Evolutionary conservation across 306 rosid species (phyloP).

Genomic region (Prunus davidiana): DNA sequence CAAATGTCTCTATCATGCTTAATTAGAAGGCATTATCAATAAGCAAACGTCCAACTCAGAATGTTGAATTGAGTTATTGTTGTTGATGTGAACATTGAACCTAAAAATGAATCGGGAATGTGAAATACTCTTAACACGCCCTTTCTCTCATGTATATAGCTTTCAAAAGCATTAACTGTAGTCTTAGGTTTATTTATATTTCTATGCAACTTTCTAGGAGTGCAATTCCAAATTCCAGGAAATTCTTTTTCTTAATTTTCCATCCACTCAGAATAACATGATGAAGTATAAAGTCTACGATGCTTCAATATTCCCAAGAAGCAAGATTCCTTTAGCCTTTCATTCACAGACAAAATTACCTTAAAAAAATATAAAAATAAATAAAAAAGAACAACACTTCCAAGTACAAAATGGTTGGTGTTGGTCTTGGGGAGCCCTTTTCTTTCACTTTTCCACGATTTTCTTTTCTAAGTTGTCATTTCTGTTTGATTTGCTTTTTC

Average conservation of each 20-base stretch:
- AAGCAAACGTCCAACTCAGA: no score
- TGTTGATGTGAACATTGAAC: no score
- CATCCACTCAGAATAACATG: neutral
- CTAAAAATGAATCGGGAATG: neutral
- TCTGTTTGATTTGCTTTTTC: constrained; percentile 9
- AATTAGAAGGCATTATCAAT: no score
- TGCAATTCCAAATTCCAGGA: neutral
- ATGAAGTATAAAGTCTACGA: neutral
- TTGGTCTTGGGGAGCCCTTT: constrained; percentile 5
- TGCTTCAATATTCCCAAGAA: neutral
- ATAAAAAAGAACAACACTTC: neutral
- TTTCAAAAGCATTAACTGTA: neutral
- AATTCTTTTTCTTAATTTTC: neutral
- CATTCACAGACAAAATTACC: neutral
- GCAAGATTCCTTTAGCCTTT: constrained; percentile 5
- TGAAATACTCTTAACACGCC: no score
- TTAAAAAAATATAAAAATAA: neutral
- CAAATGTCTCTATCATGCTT: no score
- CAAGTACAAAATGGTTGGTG: neutral
- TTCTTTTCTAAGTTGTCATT: constrained; percentile 8
- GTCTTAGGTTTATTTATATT: neutral
- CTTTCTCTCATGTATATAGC: neutral
- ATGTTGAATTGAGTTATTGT: no score
- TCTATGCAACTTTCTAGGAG: neutral
- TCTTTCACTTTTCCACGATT: constrained; percentile 31